A percentile compares a stretch with the other conserved stretches of the same genome.
These are phyloP conservation scores for Penicillium rolfsii DNA, from an alignment of 2,329 filamentous ascomycete species.

Conservation along the genomic window DNA sequence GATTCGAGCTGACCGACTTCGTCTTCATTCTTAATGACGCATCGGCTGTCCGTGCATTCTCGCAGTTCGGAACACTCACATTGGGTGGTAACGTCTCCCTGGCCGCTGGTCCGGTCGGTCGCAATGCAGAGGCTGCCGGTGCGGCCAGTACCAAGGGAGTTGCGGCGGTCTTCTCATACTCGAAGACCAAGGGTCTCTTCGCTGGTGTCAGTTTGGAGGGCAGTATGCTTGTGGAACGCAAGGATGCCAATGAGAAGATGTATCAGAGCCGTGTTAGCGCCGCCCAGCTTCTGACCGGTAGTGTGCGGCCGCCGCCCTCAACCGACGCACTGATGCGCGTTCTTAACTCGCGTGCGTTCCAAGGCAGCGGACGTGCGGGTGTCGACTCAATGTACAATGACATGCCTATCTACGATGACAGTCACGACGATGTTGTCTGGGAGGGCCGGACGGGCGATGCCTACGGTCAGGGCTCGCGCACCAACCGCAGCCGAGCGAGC, in stretches of 20 bases:
- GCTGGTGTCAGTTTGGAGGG: constrained; percentile 94
- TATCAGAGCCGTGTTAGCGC: constrained; percentile 85
- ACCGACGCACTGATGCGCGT: constrained; percentile 83
- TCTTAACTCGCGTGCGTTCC: constrained; percentile 82
- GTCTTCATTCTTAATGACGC: constrained; percentile 98
- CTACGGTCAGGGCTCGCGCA: constrained; percentile 67
- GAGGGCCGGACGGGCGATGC: constrained; percentile 72
- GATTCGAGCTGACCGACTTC: constrained; percentile 64
- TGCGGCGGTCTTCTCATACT: constrained; percentile 93
- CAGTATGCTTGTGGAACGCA: constrained; percentile 87
- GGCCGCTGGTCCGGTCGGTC: constrained; percentile 87
- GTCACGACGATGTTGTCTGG: constrained; percentile 82
- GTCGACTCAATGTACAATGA: constrained; percentile 88
- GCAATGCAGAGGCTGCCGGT: constrained; percentile 94
- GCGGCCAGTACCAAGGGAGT: constrained; percentile 88
- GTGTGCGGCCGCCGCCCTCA: constrained; percentile 75
- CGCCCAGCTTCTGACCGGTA: constrained; percentile 76
- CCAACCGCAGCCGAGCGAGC: constrained; percentile 56
- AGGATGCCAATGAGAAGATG: constrained; percentile 95
- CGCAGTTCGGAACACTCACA: constrained; percentile 86
- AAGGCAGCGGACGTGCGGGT: constrained; percentile 59
- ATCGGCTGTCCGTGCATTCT: constrained; percentile 87
- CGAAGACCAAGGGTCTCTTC: constrained; percentile 96
- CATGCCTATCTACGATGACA: constrained; percentile 82
- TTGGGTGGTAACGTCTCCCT: constrained; percentile 95